Base-by-base conservation (phyloP, 2,329 filamentous ascomycete species). In the Fusarium phyllophilum region DNA sequence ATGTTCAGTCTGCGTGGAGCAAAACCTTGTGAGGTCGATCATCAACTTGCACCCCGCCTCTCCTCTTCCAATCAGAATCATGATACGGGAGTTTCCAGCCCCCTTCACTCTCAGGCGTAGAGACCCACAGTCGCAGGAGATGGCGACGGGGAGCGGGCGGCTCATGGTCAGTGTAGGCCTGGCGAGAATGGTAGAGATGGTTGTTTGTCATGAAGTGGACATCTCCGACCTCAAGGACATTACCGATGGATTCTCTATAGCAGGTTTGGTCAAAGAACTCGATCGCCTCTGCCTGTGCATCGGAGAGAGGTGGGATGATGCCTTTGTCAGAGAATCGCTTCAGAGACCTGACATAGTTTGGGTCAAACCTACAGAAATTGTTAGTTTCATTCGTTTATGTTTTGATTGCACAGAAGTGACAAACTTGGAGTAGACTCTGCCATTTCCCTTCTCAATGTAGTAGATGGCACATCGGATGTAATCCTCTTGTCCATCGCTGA, bases 21-120 rank as follows among this genome's bases (percentile, higher is more conserved):
- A 65, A 46, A 46, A 65, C 62, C 55, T 65, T 65, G 62, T 65
- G 62, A 46, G 62, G 62, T 6, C 62, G 56, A 51, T 64, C 61
- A 29, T 70, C 62, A 24, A 70, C 58, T 36, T 69, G 68, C 17
- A 69, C 66, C 15, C 94, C 94, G 5, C 94, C 93, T 17, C 94
- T 87, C 88, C 96, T 96, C 88, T 93, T 93, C 86, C 95, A 91
- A 59, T 88, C 85, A 56, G 89, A 91, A 82, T 97, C 94, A 77
- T 89, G 90, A 83, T 94, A 96, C 3, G 94, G 94, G 81, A 96
- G 81, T 57, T 89, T 91, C 94, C 94, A 97, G 0, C 94, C 94
- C 14, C 93, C 94, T 82, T 97, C 94, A 36, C 83, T 86, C 83
- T 95, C 91, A 0, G 94, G 94, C 22, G 92, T 93, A 17, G 92